Conservation (phyloP, 2,329 filamentous ascomycete genomes). For the Trichophaea hybrida region DNA sequence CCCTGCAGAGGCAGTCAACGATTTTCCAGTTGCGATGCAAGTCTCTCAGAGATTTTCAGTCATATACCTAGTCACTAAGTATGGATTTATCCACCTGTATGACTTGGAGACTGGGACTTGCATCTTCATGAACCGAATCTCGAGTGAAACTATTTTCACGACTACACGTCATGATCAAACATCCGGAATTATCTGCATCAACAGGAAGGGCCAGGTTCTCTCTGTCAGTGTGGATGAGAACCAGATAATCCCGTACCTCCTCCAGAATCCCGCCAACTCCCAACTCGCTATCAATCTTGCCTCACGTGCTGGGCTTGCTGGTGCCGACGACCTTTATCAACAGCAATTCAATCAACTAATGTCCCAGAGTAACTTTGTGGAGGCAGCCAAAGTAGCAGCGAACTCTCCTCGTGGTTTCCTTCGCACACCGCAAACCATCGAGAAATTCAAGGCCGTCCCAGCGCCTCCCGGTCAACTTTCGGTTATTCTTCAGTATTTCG, state of each 20-base stretch:
- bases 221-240: constrained; percentile 86
- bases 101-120: constrained; percentile 89
- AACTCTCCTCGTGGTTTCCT: constrained; percentile 94
- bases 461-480: constrained; percentile 75
- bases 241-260: constrained; percentile 82
- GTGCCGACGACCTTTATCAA: constrained; percentile 83
- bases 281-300: constrained; percentile 92
- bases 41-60: constrained; percentile 93
- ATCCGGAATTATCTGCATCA: constrained; percentile 82
- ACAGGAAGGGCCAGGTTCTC: constrained; percentile 92
- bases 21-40: constrained; percentile 97
- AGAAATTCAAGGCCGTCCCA: constrained; percentile 80
- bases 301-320: constrained; percentile 80
- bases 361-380: constrained; percentile 61
- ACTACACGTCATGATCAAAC: constrained; percentile 73
- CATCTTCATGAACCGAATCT: constrained; percentile 99
- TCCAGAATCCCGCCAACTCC: constrained; percentile 89
- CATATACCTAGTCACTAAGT: constrained; percentile 95
- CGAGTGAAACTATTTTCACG: constrained; percentile 96
- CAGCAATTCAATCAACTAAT: constrained; percentile 87
- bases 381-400: constrained; percentile 89
- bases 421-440: constrained; percentile 85
- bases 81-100: constrained; percentile 97
- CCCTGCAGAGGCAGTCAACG: constrained; percentile 84
- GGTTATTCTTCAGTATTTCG: constrained; percentile 92